Conservation (phyloP, 2,329 filamentous ascomycete genomes). For the Chaetomium sp. region DNA sequence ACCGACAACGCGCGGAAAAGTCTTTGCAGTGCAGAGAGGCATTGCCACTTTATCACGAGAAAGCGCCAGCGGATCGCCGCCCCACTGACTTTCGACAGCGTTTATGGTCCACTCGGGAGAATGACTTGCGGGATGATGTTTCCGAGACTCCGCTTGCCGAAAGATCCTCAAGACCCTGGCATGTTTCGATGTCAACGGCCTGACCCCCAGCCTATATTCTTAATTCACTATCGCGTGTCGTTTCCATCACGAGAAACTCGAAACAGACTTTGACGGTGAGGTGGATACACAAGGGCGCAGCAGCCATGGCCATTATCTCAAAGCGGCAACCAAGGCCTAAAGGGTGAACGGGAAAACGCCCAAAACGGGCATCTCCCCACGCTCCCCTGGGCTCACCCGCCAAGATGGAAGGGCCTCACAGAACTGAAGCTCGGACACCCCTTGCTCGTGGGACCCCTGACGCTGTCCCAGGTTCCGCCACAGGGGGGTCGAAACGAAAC, state of each 20-base stretch:
- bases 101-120: background rate
- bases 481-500: constrained; percentile 28
- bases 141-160: background rate
- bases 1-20: background rate
- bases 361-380: background rate
- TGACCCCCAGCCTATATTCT: background rate
- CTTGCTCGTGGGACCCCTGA: background rate
- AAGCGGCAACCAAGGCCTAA: background rate
- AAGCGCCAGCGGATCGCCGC: background rate
- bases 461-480: background rate
- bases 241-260: background rate
- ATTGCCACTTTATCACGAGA: background rate
- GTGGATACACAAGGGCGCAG: background rate
- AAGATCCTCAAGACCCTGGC: background rate
- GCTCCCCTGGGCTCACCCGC: background rate
- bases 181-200: background rate
- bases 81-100: background rate
- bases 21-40: background rate
- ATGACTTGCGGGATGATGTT: background rate
- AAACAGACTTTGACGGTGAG: background rate
- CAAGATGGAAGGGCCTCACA: background rate
- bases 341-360: background rate
- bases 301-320: background rate
- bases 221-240: background rate
- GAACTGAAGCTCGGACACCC: background rate